Base-by-base conservation (phyloP, 2,329 filamentous ascomycete genomes). In the Epichloe gansuensis region DNA sequence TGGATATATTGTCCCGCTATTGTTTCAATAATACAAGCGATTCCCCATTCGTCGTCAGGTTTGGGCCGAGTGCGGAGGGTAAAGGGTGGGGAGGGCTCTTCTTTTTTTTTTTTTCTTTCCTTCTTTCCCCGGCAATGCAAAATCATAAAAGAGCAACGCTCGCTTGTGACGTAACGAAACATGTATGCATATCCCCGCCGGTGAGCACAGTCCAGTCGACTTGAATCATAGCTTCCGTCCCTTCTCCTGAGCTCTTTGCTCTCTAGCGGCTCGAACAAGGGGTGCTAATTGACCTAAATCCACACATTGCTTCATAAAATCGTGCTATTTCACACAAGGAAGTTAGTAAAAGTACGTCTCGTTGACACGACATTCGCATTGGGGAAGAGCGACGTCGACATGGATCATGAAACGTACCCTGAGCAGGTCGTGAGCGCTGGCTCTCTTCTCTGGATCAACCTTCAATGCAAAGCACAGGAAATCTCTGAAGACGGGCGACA, bases 371-470 rank as follows among this genome's bases (percentile, higher is more conserved):
- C 9, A 21, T 31, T 11, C 31, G 31, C 31, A 15, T 23, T 5
- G 23, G 25, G 37, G 12, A 25, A 25, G 23, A 43, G 21, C 3
- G 41, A 43, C 8, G 23, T 17, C 41, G 15, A 37, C 15, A n/a
- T 11, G 9, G 1, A 37, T 31, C 13, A 48, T 31, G 38, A 50
- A 44, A 60, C 86, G 73, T 78, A 97, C 93, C 73, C 88, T 83
- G 61, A 98, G 75, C 55, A 98, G 72, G 74, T 97, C 91, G 70
- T 95, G 88, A 38, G 93, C 93, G 64, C 89, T 95, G 41, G 91
- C 91, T 70, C 93, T 79, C 81, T 95, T 95, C 72, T 97, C 93
- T 1, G 93, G 91, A 65, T 97, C 93, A 5, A 98, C 93, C 75
- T 94, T 95, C 52, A 98, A 77, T 5, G 93, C 91, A 69, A 95